Evolutionary conservation across 2,329 filamentous ascomycete species (phyloP).

Genomic region (Sporothrix mexicana): DNA sequence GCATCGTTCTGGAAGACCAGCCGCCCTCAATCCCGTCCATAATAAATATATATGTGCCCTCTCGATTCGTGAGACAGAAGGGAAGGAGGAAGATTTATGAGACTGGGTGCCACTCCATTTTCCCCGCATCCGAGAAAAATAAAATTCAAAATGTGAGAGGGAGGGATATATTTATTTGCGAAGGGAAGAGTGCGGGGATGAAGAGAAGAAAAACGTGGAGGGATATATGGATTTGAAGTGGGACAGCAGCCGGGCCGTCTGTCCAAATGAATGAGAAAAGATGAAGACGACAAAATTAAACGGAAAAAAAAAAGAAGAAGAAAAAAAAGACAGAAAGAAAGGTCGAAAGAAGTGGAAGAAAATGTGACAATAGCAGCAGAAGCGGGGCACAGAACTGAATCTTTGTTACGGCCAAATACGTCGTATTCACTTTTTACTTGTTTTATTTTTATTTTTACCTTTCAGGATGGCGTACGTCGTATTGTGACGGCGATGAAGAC

Average conservation of each 20-base stretch:
- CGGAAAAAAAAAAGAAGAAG: neutral
- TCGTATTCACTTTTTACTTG: neutral
- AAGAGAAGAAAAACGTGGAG: neutral
- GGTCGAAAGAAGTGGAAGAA: too few species aligned
- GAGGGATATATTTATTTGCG: neutral
- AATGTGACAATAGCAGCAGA: too few species aligned
- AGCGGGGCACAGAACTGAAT: neutral
- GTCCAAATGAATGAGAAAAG: conserved; percentile 22
- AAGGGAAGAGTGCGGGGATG: neutral
- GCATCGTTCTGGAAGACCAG: neutral
- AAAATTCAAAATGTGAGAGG: neutral
- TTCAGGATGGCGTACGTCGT: neutral
- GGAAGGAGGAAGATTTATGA: neutral
- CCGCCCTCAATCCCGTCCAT: neutral
- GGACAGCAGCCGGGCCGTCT: conserved; percentile 22
- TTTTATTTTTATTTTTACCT: neutral
- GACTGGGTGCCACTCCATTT: neutral
- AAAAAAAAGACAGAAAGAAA: neutral
- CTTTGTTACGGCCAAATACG: too few species aligned
- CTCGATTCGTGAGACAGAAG: neutral
- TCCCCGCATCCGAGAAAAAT: conserved; percentile 19
- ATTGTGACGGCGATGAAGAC: neutral
- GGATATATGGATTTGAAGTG: neutral
- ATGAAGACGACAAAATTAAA: neutral
- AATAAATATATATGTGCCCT: neutral